Evolutionary conservation across 352 stramenopile genomes (phyloP).

Genomic region (Thraustotheca clavata): DNA sequence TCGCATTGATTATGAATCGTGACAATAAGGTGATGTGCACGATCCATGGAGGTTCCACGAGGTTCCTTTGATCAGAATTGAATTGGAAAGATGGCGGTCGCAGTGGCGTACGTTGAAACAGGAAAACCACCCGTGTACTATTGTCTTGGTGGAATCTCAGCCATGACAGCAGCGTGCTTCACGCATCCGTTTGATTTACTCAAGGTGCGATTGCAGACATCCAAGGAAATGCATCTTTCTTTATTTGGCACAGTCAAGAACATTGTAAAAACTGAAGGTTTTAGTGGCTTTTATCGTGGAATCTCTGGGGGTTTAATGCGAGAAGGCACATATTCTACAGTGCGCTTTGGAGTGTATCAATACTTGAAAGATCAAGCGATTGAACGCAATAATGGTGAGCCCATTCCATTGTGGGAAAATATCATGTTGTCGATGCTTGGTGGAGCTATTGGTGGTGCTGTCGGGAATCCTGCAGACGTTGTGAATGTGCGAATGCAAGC

Average conservation of each 20-base stretch:
- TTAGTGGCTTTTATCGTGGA: slow-evolving; percentile 65
- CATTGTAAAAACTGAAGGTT: slow-evolving; percentile 55
- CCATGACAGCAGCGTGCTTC: slow-evolving; percentile 78
- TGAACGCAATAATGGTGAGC: slow-evolving; percentile 46
- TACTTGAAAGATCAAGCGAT: slow-evolving; percentile 72
- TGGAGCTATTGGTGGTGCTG: slow-evolving; percentile 50
- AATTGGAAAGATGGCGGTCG: no score
- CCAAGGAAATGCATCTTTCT: slow-evolving; percentile 56
- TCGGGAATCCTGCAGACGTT: slow-evolving; percentile 71
- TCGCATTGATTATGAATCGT: slow-evolving; percentile 11
- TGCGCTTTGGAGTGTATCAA: slow-evolving; percentile 78
- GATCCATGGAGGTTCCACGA: no score
- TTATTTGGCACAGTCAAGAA: slow-evolving; percentile 39
- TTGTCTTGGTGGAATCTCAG: slow-evolving; percentile 59
- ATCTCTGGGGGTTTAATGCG: slow-evolving; percentile 72
- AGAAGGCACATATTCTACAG: slow-evolving; percentile 77
- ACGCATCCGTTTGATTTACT: slow-evolving; percentile 78
- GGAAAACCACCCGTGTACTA: slow-evolving; percentile 47
- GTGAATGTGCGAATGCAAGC: slow-evolving; percentile 83
- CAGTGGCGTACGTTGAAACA: neutral
- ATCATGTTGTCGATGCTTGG: slow-evolving; percentile 57
- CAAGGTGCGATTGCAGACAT: slow-evolving; percentile 77
- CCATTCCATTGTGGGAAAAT: slow-evolving; percentile 64
- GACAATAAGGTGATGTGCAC: no score
- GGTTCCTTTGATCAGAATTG: no score